Conservation (phyloP, 2,329 filamentous ascomycete genomes). For the Fusarium caatingaense region DNA sequence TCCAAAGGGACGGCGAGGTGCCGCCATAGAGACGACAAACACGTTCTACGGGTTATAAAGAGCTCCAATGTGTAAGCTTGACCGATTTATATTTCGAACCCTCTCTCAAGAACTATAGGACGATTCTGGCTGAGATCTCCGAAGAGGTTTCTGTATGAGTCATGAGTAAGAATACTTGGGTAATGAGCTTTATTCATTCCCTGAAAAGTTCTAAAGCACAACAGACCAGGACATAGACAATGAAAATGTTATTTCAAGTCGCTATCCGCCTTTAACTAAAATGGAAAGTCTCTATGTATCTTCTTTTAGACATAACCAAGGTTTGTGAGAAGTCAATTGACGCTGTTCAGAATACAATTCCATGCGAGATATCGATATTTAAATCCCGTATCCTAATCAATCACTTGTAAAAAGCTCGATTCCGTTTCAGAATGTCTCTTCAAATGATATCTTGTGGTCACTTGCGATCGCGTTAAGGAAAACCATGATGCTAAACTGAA, state of each 20-base stretch:
- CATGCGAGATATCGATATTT: not conserved
- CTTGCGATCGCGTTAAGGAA: no score
- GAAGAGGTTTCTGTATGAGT: not conserved
- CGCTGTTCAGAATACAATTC: not conserved
- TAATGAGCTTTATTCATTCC: not conserved
- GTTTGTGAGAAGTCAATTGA: not conserved
- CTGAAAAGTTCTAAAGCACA: not conserved
- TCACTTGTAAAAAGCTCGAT: no score
- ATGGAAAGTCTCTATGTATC: no score
- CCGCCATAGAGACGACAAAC: not conserved
- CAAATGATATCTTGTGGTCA: fast-evolving
- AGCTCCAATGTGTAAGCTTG: not conserved
- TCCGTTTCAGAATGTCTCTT: not conserved
- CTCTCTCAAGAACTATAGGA: not conserved
- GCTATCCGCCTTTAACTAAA: no score
- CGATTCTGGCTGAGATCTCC: not conserved
- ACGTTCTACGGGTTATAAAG: not conserved
- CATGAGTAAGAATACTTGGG: not conserved
- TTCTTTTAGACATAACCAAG: no score
- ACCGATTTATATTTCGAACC: not conserved
- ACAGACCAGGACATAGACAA: no score
- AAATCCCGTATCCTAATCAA: no score
- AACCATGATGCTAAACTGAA: no score
- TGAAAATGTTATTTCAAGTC: no score
- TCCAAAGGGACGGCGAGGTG: not conserved